These are phyloP conservation scores for Aegilops tauschii DNA, from an alignment of 176 grass and related monocot genomes.

Conservation along the genomic window DNA sequence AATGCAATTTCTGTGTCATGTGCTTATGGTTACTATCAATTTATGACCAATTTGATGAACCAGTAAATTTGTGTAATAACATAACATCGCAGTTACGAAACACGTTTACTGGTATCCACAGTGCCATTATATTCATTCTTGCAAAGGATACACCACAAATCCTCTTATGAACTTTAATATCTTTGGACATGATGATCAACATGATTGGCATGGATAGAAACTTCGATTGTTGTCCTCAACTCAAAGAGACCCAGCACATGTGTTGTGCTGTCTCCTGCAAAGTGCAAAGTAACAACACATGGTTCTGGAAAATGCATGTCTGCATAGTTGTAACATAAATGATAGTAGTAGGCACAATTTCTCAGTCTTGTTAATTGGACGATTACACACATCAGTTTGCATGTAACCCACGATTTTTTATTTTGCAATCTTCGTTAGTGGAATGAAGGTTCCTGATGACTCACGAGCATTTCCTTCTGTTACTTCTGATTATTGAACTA, in stretches of 20 bases:
- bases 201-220: neutral
- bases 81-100: neutral
- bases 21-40: neutral
- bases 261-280: neutral
- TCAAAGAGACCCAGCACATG: neutral
- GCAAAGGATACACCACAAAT: neutral
- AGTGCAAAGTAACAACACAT: neutral
- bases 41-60: neutral
- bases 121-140: no score
- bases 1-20: neutral
- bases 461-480: neutral
- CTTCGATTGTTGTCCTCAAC: neutral
- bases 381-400: neutral
- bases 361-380: neutral
- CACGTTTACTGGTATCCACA: neutral
- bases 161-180: neutral
- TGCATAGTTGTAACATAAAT: neutral
- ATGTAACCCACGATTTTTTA: neutral
- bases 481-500: neutral
- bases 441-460: neutral
- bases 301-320: neutral
- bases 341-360: neutral
- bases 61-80: neutral
- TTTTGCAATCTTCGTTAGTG: neutral
- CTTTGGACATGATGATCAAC: neutral